Evolutionary conservation across 257 asterid genomes (phyloP).

Genomic region (Cynanchum wilfordii): DNA sequence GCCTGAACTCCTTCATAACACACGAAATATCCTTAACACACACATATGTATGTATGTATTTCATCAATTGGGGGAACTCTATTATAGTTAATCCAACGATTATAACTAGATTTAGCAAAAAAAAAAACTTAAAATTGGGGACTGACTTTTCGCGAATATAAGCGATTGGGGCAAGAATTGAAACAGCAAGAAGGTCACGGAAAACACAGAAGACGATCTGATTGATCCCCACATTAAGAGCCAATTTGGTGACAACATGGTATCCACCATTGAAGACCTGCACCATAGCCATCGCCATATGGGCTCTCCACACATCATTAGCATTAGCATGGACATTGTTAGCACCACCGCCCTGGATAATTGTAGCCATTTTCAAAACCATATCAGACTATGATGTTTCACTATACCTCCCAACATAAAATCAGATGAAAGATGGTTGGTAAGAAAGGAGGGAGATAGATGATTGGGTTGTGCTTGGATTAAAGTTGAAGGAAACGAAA

Average conservation of each 20-base stretch:
- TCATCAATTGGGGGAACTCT: not conserved
- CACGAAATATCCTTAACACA: not conserved
- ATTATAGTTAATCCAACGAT: not conserved
- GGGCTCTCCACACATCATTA: conserved; percentile 66
- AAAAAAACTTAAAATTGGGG: not conserved
- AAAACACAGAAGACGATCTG: conserved; percentile 84
- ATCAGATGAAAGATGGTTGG: not conserved
- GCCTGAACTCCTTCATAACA: not conserved
- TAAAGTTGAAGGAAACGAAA: conserved; percentile 4
- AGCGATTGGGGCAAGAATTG: conserved; percentile 86
- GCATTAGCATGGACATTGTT: not conserved
- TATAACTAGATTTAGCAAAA: not conserved
- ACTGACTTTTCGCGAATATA: conserved; percentile 81
- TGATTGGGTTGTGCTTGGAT: conserved; percentile 3
- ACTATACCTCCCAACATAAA: not conserved
- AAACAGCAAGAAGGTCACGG: conserved; percentile 76
- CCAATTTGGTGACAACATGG: conserved; percentile 90
- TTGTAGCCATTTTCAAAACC: conserved; percentile 31
- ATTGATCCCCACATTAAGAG: conserved; percentile 86
- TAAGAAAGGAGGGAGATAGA: not conserved
- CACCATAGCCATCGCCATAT: conserved; percentile 74
- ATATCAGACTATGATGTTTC: not conserved
- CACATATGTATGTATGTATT: too few species aligned
- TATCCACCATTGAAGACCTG: conserved; percentile 75
- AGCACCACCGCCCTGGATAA: conserved; percentile 22